A percentile compares a stretch with the other conserved stretches of the same genome.
phyloP scores from a whole-genome alignment of 345 rosid species.

The Euclidium syriacum region DNA sequence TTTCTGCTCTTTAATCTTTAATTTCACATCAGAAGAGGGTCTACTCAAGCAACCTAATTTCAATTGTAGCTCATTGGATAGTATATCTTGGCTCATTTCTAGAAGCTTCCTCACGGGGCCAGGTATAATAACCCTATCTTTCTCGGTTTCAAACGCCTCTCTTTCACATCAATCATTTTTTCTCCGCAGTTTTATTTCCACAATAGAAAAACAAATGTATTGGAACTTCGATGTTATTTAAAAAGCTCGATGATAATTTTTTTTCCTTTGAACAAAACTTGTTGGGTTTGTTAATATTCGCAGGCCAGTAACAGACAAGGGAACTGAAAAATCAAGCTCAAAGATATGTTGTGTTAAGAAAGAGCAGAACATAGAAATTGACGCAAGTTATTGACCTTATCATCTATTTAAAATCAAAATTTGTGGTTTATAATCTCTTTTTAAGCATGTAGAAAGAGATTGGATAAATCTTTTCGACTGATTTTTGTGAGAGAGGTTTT shows the following conservation, averaged over 20 bases:
- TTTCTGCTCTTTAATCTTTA: slow-evolving; percentile 63
- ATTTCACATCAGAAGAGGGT: slow-evolving; percentile 64
- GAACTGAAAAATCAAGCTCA: slow-evolving; percentile 8
- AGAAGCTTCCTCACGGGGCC: slow-evolving; percentile 47
- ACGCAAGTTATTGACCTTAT: too few relatives aligned
- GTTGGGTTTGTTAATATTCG: too few relatives aligned
- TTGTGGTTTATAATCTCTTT: slow-evolving; percentile 39
- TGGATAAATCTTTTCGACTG: not conserved
- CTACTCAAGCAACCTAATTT: slow-evolving; percentile 51
- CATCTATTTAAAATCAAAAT: too few relatives aligned
- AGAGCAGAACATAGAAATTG: too few relatives aligned
- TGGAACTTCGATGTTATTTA: slow-evolving; percentile 21
- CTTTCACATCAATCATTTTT: not conserved
- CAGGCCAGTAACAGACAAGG: too few relatives aligned
- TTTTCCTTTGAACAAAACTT: too few relatives aligned
- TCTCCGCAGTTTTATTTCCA: not conserved
- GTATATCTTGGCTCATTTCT: slow-evolving; percentile 43
- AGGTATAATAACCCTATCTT: slow-evolving; percentile 61
- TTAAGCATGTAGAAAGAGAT: slow-evolving; percentile 11
- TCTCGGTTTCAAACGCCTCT: slow-evolving; percentile 10
- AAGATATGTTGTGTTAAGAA: too few relatives aligned
- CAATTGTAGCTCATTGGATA: slow-evolving; percentile 30
- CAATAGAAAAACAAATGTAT: not conserved
- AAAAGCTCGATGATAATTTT: too few relatives aligned
- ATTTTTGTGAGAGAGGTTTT: not conserved